Evolutionary conservation across 805 yeast genomes (phyloP), one percentile per base, ranked within the genome.

Genomic region (Suhomyces faveliae): DNA sequence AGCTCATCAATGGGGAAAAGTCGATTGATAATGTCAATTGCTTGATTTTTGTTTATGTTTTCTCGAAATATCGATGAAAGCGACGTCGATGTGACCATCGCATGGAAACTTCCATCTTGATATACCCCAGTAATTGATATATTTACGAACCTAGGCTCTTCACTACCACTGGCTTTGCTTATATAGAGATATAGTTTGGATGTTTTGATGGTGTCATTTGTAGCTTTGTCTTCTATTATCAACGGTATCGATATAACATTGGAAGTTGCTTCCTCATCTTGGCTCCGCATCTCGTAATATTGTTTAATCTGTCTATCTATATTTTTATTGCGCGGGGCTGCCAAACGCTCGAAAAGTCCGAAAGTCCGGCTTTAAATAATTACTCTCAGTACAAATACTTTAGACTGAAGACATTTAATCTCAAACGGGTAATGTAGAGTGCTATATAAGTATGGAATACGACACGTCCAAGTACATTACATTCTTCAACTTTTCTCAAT

Each of bases 91-190:
- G 52, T 53, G n/a, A 63, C 47, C 3, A 45, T 43, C 2, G 47
- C 29, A 22, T 54, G 55, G 39, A 59, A 63, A 12, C 57, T 54
- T 8, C 66, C 67, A 39, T 59, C 63, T 25, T 51, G 54, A 41
- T 55, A 54, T 2, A 53, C 48, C 4, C 59, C 62, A 3, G 55
- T 50, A 6, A 62, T 35, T 6, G 53, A 50, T 6, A 59, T 20
- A 42, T 49, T 55, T 3, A 38, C 45, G 35, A 48, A 48, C 10
- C 12, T 44, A n/a, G 51, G 51, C 11, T 48, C 51, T 10, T 48
- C 45, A 20, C 42, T 43, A 19, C 46, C 35, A 9, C 42, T 45
- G 9, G 52, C 51, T 38, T 24, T 33, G 9, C 48, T 38, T 9
- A 53, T 47, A 47, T 59, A 59, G 19, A 59, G 25, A 50, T 55